Base-by-base conservation (phyloP, 495 filamentous ascomycete species). In the Bombardia bombarda region DNA sequence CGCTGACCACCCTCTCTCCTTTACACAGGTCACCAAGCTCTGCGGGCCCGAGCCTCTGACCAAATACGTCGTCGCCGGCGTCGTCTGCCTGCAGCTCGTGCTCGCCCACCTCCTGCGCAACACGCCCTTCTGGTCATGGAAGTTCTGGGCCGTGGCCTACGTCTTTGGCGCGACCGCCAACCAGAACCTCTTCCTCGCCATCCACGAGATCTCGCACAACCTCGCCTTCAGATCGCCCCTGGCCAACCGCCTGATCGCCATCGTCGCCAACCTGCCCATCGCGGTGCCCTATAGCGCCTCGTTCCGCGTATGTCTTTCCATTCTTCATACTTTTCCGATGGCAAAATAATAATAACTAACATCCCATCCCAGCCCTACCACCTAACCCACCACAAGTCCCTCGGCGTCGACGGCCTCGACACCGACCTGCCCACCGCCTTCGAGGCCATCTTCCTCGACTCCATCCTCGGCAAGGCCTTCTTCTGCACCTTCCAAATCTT, bases 401-500 rank as follows among this genome's bases (percentile, higher is more conserved):
- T 99, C 43, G 93, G 93, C 50, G 90, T 99, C 32, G 84, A 92
- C 50, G 93, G 93, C 36, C 79, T 97, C 34, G 93, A 99, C 66
- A 93, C 90, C 39, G 93, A 99, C 53, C 82, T 99, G 3, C 93
- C 93, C 8, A 97, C 93, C 22, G 77, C 84, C 47, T 62, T 94
- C 32, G 93, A 99, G 69, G 93, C 89, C 52, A 62, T 95, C 60
- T 83, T 97, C 64, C 83, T 99, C 49, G 84, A 96, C 73, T 94
- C 87, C n/a, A 75, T 99, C 57, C 77, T 90, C 14, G 93, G 93
- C 53, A 99, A 99, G 62, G 85, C 93, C 47, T 97, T 99, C 74
- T 99, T 99, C 78, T 93, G 86, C 72, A 97, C 93, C 52, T 97
- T 96, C 70, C 93, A 99, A 66, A 96, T 99, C 62, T 72, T 99